Base-by-base conservation (phyloP, 2,329 filamentous ascomycete genomes). In the Penicillium sp. region DNA sequence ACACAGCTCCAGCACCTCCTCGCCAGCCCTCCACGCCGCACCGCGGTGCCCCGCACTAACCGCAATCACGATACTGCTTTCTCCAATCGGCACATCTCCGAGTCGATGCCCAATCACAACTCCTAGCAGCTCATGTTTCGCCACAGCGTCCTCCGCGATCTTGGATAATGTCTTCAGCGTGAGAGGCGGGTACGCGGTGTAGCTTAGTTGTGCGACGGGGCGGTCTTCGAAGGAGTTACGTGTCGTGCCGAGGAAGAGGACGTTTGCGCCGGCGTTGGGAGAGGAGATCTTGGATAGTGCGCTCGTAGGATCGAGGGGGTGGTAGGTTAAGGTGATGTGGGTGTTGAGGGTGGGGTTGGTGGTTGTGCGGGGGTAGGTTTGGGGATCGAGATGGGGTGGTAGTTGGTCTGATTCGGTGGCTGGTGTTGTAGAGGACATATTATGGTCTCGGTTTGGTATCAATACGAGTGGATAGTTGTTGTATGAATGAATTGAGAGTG, bases 41-140 rank as follows among this genome's bases (percentile, higher is more conserved):
- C 85, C 80, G 6, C 93, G 77, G 72, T 97, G 93, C 33, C 86
- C 82, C 26, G 87, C 79, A 38, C 87, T 89, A 4, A 96, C 86
- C 1, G 88, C 87, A 60, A 97, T 89, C 48, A 94, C 72, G 53
- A 98, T 91, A 65, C 88, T 95, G 72, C 95, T 90, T 69, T 96
- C 88, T n/a, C 83, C 85, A 48, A 97, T 84, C 3, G 88, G 87
- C 15, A 96, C 91, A 19, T 81, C 77, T 0, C 93, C 93, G 4
- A 97, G 75, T 4, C 91, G 80, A 71, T 97, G 93, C 13, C 86
- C 76, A 67, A 97, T 86, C 43, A 84, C 82, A 51, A 97, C 82
- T 7, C 81, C 85, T 33, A 79, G 78, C 17, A 95, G 77, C 1
- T 68, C 71, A 65, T 95, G 82, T 57, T 69, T 62, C 15, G 70